Evolutionary conservation across 345 rosid genomes (phyloP), one percentile per base, ranked within the genome.

Genomic region (Eucalyptus pauciflora): DNA sequence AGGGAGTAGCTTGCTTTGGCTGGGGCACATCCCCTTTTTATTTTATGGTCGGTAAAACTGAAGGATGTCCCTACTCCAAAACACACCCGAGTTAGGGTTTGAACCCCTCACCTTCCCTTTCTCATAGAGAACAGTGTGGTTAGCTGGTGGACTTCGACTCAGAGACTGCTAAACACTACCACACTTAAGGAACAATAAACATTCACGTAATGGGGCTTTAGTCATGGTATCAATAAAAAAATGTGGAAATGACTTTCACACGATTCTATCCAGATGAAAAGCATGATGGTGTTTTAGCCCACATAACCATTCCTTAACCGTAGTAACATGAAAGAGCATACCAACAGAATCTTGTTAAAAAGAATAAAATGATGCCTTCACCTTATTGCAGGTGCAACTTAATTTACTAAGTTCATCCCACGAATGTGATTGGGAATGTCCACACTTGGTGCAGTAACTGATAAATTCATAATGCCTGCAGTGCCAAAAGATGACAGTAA

Each of bases 401-500:
- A 96, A 93, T 87, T 87, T 90, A 89, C 97, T 96, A 88, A 97
- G 96, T 80, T 95, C 95, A 86, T 92, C 94, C 97, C 95, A 96
- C 16, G 95, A 93, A 90, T 94, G 86, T 51, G 96, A 76, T 83
- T 79, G 91, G 86, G 98, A 93, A 90, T 94, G 89, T 49, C 99
- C 99, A 91, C 99, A 97, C 8, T 87, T 87, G 9, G 88, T 91
- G 91, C 99, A 97, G 89, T 95, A 97, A 88, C 94, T 92, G 64
- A 95, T 93, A 91, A 97, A 97, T 88, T 97, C 98, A 92, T 97
- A 97, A 90, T 95, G 90, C 94, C 99, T 97, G 85, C 67, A 48
- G 31, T 46, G 22, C 8, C 25, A 43, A 86, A 64, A 46, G 51
- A 52, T n/a, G 41, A 62, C 13, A 56, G 1, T 41, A 25, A 76